These are phyloP conservation scores for Ogataea trehalophila DNA, from an alignment of 805 yeast genomes.

Conservation along the genomic window DNA sequence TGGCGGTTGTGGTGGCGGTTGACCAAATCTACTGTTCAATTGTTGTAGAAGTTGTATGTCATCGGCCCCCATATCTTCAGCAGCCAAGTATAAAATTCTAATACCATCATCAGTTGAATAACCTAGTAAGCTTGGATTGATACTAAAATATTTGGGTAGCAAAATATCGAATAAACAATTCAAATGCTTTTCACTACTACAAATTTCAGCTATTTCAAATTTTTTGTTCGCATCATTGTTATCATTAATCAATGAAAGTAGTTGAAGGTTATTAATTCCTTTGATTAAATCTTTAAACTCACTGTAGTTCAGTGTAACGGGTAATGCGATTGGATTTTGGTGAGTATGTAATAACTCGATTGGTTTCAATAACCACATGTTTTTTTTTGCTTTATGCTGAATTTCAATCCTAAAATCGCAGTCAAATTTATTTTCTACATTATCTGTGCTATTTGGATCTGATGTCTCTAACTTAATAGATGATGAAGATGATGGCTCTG, in stretches of 20 bases:
- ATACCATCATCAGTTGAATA: conserved; percentile 3
- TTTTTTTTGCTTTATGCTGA: conserved; percentile 21
- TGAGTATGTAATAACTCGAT: conserved; percentile 18
- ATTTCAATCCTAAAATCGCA: conserved; percentile 24
- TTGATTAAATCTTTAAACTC: conserved; percentile 1
- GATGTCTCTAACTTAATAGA: not conserved
- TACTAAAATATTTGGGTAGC: conserved; percentile 7
- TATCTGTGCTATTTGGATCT: not conserved
- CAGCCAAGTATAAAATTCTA: not conserved
- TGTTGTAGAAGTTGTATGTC: not conserved
- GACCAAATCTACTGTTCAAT: too few species aligned
- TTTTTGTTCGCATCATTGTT: not conserved
- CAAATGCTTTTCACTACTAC: conserved; percentile 7
- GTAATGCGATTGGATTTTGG: conserved; percentile 1
- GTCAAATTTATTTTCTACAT: conserved; percentile 5
- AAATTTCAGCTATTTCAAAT: conserved; percentile 3
- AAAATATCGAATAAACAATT: conserved; percentile 11
- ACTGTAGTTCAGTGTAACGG: conserved; percentile 2
- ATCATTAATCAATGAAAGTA: not conserved
- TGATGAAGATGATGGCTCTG: not conserved
- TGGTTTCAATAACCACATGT: conserved; percentile 24
- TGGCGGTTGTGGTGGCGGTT: too few species aligned
- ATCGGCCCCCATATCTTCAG: not conserved
- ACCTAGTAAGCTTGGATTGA: not conserved
- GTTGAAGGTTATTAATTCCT: not conserved